Percentiles rank a stretch among this genome's conserved stretches.
These are phyloP conservation scores for Sesbania bispinosa DNA, from an alignment of 306 rosid species.

Conservation along the genomic window DNA sequence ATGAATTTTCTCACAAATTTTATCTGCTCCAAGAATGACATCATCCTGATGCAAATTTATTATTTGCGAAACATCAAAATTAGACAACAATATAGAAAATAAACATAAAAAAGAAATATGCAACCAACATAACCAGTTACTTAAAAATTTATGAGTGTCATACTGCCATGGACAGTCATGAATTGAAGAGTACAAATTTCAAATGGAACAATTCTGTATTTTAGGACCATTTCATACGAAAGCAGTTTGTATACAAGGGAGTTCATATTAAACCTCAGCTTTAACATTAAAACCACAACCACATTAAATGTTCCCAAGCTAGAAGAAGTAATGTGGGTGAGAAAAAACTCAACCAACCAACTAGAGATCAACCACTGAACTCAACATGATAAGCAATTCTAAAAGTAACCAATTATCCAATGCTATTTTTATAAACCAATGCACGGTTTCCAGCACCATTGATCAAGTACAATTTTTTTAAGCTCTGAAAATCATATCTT, in stretches of 20 bases:
- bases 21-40: constrained; percentile 96
- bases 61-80: neutral
- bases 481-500: too few relatives aligned
- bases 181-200: neutral
- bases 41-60: constrained; percentile 61
- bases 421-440: neutral
- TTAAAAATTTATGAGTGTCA: neutral
- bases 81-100: neutral
- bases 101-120: neutral
- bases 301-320: neutral
- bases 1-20: constrained; percentile 94
- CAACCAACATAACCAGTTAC: neutral
- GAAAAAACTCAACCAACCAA: neutral
- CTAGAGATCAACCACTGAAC: neutral
- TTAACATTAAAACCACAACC: neutral
- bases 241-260: neutral
- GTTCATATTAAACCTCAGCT: neutral
- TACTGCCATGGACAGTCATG: neutral
- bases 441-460: too few relatives aligned
- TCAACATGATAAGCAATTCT: neutral
- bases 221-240: neutral
- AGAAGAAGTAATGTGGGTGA: neutral
- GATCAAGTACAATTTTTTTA: too few relatives aligned
- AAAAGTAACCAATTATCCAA: neutral
- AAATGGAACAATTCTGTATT: neutral